phyloP scores from a whole-genome alignment of 495 filamentous ascomycete species.

The Penicillium waksmanii region DNA sequence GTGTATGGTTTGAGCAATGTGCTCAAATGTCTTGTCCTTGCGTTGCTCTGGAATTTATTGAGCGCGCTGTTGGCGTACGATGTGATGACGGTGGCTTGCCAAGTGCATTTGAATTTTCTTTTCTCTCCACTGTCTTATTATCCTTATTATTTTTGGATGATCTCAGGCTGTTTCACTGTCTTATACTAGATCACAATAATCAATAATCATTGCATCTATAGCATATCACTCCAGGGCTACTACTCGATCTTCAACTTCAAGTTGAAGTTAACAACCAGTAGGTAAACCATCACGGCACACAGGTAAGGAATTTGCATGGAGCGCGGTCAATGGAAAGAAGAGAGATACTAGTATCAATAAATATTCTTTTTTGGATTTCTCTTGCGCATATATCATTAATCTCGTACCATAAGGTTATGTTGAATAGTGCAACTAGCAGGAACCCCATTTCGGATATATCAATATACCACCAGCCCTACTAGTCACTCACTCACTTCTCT shows the following conservation, averaged over 20 bases:
- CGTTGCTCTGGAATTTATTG: neutral
- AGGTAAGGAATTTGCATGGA: too few relatives aligned
- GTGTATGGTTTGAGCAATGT: conserved; percentile 27
- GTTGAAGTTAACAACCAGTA: too few relatives aligned
- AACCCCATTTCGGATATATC: too few relatives aligned
- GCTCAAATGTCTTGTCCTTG: conserved; percentile 15
- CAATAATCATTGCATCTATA: conserved; percentile 8
- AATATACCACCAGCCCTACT: neutral
- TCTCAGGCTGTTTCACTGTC: conserved; percentile 1
- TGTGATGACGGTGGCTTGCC: conserved; percentile 27
- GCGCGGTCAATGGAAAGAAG: too few relatives aligned
- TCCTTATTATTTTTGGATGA: conserved; percentile 1
- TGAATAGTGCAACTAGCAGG: conserved; percentile 4
- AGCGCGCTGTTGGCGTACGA: conserved; percentile 23
- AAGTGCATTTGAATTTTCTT: conserved; percentile 20
- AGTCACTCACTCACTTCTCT: neutral
- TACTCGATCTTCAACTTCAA: too few relatives aligned
- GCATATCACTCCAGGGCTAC: neutral
- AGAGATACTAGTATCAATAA: too few relatives aligned
- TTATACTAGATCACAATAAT: conserved; percentile 11
- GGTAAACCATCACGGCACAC: too few relatives aligned
- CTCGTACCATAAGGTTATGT: conserved; percentile 3
- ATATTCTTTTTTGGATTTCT: too few relatives aligned
- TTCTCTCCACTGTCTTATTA: conserved; percentile 21
- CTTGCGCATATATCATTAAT: conserved; percentile 2